A percentile compares a stretch with the other conserved stretches of the same genome.
Conservation (phyloP, 768 basidiomycete species). For the Boletellus sp. region DNA sequence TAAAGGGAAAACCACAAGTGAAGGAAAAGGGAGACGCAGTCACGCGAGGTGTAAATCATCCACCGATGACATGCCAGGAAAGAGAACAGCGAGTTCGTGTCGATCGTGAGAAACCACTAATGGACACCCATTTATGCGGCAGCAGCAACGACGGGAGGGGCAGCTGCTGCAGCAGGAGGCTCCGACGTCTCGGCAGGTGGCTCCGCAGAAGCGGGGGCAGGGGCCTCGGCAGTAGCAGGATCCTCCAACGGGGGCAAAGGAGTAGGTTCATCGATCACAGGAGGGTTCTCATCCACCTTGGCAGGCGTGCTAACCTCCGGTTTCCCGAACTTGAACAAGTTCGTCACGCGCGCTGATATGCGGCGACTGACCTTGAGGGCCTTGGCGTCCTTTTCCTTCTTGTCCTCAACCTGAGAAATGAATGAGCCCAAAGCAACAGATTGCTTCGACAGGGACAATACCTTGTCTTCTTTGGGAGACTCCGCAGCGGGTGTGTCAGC, state of each 20-base stretch:
- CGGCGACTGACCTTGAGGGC: constrained; percentile 72
- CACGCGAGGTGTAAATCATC: constrained; percentile 34
- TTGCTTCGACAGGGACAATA: constrained; percentile 12
- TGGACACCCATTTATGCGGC: constrained; percentile 55
- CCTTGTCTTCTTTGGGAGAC: constrained; percentile 59
- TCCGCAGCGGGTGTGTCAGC: constrained; percentile 37
- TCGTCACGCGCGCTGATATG: constrained; percentile 76
- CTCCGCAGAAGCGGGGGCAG: constrained; percentile 34
- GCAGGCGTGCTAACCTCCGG: constrained; percentile 60
- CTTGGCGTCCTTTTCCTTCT: constrained; percentile 49
- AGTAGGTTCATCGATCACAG: constrained; percentile 79
- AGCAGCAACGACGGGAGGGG: constrained; percentile 69
- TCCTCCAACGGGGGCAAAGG: constrained; percentile 84
- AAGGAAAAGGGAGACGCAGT: constrained; percentile 35
- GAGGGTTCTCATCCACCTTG: constrained; percentile 87
- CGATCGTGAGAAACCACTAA: constrained; percentile 39
- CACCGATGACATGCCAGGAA: constrained; percentile 36
- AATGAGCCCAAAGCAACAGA: not conserved
- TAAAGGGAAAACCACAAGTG: constrained; percentile 33
- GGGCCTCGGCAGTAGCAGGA: constrained; percentile 50
- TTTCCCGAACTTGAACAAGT: constrained; percentile 78
- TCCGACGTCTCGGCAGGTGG: constrained; percentile 34
- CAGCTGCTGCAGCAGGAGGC: constrained; percentile 44
- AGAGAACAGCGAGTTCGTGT: constrained; percentile 38
- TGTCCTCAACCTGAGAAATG: constrained; percentile 38